phyloP scores from a whole-genome alignment of 75 land plant species.

The Pinus albicaulis region DNA sequence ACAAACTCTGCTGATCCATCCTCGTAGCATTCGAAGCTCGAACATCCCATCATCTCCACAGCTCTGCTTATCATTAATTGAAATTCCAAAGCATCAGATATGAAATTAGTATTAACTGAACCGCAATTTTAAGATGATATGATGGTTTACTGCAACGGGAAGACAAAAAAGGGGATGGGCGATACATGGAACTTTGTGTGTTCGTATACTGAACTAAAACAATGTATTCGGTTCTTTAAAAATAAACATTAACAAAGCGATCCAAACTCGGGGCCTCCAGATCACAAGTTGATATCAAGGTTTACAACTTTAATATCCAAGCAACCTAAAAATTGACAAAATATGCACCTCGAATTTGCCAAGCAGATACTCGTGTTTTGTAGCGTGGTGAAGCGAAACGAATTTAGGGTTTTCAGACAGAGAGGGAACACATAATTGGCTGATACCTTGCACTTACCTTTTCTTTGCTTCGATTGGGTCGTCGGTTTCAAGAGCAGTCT shows the following conservation, averaged over 20 bases:
- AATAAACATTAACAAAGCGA: no score
- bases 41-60: not conserved
- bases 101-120: not conserved
- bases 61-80: not conserved
- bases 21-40: slow-evolving; percentile 20
- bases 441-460: slow-evolving; percentile 12
- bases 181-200: no score
- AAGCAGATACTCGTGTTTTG: not conserved
- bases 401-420: not conserved
- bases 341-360: not conserved
- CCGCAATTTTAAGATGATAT: not conserved
- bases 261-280: no score
- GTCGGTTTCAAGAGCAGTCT: slow-evolving; percentile 15
- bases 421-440: no score
- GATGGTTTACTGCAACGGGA: no score
- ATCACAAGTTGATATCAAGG: no score
- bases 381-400: no score
- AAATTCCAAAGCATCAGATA: not conserved
- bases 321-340: not conserved
- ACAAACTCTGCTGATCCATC: slow-evolving; percentile 14
- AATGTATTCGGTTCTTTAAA: no score
- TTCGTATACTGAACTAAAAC: no score
- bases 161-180: no score
- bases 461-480: slow-evolving; percentile 26
- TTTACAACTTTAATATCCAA: no score